Conservation (phyloP, 805 yeast species). For the Ascoidea tarda region DNA sequence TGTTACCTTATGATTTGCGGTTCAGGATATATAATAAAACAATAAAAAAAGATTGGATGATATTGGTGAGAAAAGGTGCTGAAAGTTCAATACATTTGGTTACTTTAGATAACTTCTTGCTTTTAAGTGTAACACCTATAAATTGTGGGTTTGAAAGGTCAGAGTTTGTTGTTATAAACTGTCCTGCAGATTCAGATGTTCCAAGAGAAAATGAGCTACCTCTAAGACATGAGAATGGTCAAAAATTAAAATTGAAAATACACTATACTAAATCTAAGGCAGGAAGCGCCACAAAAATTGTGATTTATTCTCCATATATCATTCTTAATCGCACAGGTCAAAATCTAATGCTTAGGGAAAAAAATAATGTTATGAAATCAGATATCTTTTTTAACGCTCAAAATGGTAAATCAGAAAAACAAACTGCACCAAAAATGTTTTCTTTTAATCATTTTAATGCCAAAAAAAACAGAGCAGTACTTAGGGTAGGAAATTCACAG, state of each 20-base stretch:
- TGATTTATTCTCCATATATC: conserved; percentile 75
- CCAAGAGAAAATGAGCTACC: conserved; percentile 38
- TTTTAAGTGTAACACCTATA: conserved; percentile 55
- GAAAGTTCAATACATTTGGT: conserved; percentile 72
- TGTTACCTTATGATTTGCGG: conserved; percentile 68
- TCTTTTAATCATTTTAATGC: conserved; percentile 55
- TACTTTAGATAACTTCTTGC: conserved; percentile 51
- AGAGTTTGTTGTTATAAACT: conserved; percentile 58
- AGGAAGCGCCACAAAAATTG: conserved; percentile 48
- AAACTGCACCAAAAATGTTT: conserved; percentile 59
- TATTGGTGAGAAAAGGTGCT: conserved; percentile 46
- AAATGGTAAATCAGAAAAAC: conserved; percentile 17
- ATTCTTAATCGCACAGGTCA: conserved; percentile 69
- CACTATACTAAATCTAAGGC: conserved; percentile 42
- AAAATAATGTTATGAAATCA: conserved; percentile 37
- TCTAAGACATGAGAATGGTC: conserved; percentile 51
- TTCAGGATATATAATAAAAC: conserved; percentile 70
- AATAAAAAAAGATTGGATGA: conserved; percentile 51
- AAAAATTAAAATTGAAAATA: conserved; percentile 44
- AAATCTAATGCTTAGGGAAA: conserved; percentile 44
- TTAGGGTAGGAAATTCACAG: conserved; percentile 53
- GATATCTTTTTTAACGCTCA: conserved; percentile 16
- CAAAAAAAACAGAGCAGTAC: conserved; percentile 48
- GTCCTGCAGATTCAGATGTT: conserved; percentile 39
- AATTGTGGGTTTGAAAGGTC: conserved; percentile 48